Conservation (phyloP, 352 stramenopile genomes). For the Pythium dissotocum region DNA sequence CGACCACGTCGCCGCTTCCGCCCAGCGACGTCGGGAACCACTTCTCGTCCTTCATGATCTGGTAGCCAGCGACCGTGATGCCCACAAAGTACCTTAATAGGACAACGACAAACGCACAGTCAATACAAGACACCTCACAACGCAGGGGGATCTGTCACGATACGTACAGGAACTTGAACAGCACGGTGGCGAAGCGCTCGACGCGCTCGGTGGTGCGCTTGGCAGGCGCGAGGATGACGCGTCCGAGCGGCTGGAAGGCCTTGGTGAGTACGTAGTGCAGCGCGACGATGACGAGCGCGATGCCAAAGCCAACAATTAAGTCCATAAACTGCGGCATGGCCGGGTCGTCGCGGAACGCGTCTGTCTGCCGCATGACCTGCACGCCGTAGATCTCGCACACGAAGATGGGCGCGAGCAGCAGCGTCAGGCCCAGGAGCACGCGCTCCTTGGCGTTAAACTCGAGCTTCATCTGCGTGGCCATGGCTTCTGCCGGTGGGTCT, state of each 20-base stretch:
- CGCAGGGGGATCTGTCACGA: background rate
- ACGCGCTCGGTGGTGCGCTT: constrained; percentile 58
- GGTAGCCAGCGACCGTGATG: constrained; percentile 46
- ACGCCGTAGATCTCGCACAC: constrained; percentile 53
- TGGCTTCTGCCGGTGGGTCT: constrained; percentile 16
- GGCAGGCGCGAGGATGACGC: constrained; percentile 44
- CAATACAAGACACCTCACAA: background rate
- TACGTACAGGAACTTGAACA: constrained; percentile 72
- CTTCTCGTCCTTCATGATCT: constrained; percentile 48
- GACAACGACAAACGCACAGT: background rate
- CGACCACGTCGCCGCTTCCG: constrained; percentile 35
- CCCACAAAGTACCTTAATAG: constrained; percentile 44
- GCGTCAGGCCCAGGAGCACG: constrained; percentile 54
- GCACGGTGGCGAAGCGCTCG: constrained; percentile 63
- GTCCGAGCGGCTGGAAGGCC: constrained; percentile 45
- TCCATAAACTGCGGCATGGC: constrained; percentile 55
- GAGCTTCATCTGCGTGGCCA: constrained; percentile 64
- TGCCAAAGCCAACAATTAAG: constrained; percentile 35
- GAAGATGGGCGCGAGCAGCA: constrained; percentile 63
- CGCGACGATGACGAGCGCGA: constrained; percentile 41
- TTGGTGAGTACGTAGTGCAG: constrained; percentile 39
- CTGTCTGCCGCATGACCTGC: constrained; percentile 36
- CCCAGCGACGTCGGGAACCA: constrained; percentile 51
- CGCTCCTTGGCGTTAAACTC: constrained; percentile 59
- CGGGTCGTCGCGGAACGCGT: constrained; percentile 30